Evolutionary conservation across 2,329 filamentous ascomycete species (phyloP).

Genomic region (Paraphoma chrysanthemicola): DNA sequence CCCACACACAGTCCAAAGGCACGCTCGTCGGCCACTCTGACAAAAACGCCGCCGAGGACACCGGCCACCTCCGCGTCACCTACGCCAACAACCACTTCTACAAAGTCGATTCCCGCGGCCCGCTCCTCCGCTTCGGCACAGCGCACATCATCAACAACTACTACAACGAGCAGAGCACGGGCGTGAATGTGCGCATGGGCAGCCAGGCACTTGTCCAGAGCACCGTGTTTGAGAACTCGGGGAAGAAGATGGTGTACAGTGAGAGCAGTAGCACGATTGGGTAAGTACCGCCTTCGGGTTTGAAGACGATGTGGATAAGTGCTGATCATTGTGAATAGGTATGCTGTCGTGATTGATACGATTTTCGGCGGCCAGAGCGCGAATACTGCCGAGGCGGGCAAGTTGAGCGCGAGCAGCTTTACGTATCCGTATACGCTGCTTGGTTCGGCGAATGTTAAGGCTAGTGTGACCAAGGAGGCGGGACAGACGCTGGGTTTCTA

Average conservation of each 20-base stretch:
- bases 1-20: constrained; percentile 56
- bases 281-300: neutral
- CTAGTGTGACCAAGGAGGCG: constrained; percentile 47
- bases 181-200: constrained; percentile 51
- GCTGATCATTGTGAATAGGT: constrained; percentile 22
- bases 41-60: constrained; percentile 54
- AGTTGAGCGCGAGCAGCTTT: constrained; percentile 52
- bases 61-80: constrained; percentile 67
- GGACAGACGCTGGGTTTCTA: constrained; percentile 25
- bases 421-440: constrained; percentile 62
- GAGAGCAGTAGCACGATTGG: constrained; percentile 57
- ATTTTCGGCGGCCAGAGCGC: constrained; percentile 47
- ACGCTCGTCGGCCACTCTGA: constrained; percentile 58
- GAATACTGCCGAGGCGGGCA: constrained; percentile 59
- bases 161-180: constrained; percentile 41
- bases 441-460: constrained; percentile 57
- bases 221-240: constrained; percentile 63
- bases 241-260: constrained; percentile 63
- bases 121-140: constrained; percentile 70
- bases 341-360: constrained; percentile 54
- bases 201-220: constrained; percentile 51
- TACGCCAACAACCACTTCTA: constrained; percentile 71
- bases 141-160: constrained; percentile 65
- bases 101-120: constrained; percentile 68
- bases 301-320: neutral